Evolutionary conservation across 331 rosid species (phyloP), one percentile per base, ranked within the genome.

Genomic region (Cydonia oblonga): DNA sequence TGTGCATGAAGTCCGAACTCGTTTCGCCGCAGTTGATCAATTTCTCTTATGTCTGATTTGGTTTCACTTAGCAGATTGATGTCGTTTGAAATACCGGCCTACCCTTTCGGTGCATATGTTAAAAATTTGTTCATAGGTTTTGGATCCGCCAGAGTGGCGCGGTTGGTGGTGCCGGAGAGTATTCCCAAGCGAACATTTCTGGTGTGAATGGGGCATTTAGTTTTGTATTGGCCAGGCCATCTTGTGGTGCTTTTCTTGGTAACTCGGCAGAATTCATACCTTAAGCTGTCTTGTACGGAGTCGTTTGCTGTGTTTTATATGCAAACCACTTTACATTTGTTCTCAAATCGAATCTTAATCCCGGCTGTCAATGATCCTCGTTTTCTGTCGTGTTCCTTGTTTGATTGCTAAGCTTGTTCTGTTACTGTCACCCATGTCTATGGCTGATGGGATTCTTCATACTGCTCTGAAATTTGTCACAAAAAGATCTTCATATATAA

Each of bases 1-100:
- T 77, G 75, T 68, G 64, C 72, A 32, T 64, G 79, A 66, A 71
- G 23, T 59, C 58, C 35, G 38, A 80, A 56, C 66, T 18, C 18
- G 60, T 52, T 76, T 10, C 22, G 7, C 23, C 26, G 49, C 67
- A 30, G 40, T 46, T 3, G 24, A 22, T 68, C 42, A 35, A 16
- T 5, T 16, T 49, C 9, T 9, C 12, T 35, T 53, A n/a, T n/a
- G 59, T 53, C 24, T 53, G 59, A 9, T 53, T 1, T 53, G 59
- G 59, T 53, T 53, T 53, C 59, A 53, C 25, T 3, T 53, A 5
- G 24, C 59, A n/a, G 25, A n/a, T 53, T 20, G 25, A 53, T 53
- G 5, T n/a, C 25, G 14, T 1, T 53, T 53, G 25, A 53, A 35
- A 49, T 2, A 49, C 54, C 53, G 1, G n/a, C n/a, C n/a, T n/a